Conservation (phyloP, 106 monocot species). For the Dactylorhiza incarnata region DNA sequence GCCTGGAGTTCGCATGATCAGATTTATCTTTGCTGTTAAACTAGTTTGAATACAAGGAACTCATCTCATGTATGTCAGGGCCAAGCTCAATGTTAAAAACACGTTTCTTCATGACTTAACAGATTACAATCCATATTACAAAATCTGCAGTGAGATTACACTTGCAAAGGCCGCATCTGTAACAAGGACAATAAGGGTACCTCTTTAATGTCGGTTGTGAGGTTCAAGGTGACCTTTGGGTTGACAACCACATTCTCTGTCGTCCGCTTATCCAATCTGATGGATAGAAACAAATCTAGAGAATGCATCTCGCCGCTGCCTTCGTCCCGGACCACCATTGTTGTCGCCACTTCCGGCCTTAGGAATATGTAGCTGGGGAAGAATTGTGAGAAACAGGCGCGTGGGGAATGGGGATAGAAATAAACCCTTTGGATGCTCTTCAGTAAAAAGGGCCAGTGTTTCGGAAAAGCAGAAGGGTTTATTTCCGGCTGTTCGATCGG, state of each 20-base stretch:
- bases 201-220: slow-evolving; percentile 84
- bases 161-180: neutral
- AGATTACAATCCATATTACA: neutral
- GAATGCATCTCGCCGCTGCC: slow-evolving; percentile 23
- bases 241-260: slow-evolving; percentile 87
- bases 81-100: neutral
- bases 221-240: slow-evolving; percentile 81
- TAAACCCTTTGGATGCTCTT: no score
- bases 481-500: no score
- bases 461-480: no score
- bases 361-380: no score
- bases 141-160: neutral
- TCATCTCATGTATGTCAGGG: neutral
- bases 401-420: no score
- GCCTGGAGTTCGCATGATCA: no score
- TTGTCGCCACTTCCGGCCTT: neutral
- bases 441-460: no score
- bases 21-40: neutral
- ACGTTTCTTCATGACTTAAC: neutral
- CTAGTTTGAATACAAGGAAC: neutral
- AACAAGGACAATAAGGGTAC: slow-evolving; percentile 12
- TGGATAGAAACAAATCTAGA: slow-evolving; percentile 62
- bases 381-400: neutral
- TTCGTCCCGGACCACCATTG: slow-evolving; percentile 10
- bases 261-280: slow-evolving; percentile 75